These are phyloP conservation scores for Aspergillus ellipticus DNA, from an alignment of 495 filamentous ascomycete genomes.

Conservation along the genomic window DNA sequence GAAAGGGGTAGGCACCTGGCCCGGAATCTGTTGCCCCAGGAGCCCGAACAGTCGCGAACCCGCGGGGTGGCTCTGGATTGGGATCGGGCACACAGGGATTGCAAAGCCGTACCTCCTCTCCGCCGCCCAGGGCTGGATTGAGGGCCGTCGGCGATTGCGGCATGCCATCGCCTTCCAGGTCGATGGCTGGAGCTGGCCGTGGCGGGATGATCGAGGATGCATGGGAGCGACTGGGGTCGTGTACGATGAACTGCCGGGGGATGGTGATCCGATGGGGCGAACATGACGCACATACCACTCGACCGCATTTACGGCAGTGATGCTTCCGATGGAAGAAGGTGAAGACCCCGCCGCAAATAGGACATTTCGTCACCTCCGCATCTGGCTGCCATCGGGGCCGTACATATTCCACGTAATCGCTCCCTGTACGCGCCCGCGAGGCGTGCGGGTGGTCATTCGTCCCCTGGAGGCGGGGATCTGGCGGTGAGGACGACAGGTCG, in stretches of 20 bases:
- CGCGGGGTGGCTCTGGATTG: slow-evolving; percentile 61
- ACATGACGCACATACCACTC: slow-evolving; percentile 87
- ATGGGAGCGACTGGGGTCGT: slow-evolving; percentile 34
- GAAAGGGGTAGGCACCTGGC: slow-evolving; percentile 6
- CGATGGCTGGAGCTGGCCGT: slow-evolving; percentile 27
- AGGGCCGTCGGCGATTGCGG: slow-evolving; percentile 20
- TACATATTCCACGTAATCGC: slow-evolving; percentile 26
- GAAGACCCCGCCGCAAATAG: slow-evolving; percentile 74
- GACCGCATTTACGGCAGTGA: slow-evolving; percentile 94
- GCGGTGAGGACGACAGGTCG: slow-evolving; percentile 34
- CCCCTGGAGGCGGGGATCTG: slow-evolving; percentile 6
- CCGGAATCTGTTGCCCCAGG: slow-evolving; percentile 17
- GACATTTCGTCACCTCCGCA: slow-evolving; percentile 69
- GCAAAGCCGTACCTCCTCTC: slow-evolving; percentile 85
- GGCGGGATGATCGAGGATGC: slow-evolving; percentile 19
- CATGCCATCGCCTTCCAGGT: slow-evolving; percentile 41
- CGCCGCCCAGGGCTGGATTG: slow-evolving; percentile 64
- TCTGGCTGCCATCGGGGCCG: slow-evolving; percentile 87
- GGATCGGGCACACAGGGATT: slow-evolving; percentile 94
- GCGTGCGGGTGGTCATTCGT: slow-evolving; percentile 6
- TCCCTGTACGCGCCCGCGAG: slow-evolving; percentile 12
- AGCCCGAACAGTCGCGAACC: slow-evolving; percentile 25
- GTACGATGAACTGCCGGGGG: slow-evolving; percentile 88
- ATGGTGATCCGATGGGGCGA: slow-evolving; percentile 96
- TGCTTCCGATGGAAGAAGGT: slow-evolving; percentile 87